These are phyloP conservation scores for Alternaria tenuissima DNA, from an alignment of 2,329 filamentous ascomycete genomes.

Conservation along the genomic window DNA sequence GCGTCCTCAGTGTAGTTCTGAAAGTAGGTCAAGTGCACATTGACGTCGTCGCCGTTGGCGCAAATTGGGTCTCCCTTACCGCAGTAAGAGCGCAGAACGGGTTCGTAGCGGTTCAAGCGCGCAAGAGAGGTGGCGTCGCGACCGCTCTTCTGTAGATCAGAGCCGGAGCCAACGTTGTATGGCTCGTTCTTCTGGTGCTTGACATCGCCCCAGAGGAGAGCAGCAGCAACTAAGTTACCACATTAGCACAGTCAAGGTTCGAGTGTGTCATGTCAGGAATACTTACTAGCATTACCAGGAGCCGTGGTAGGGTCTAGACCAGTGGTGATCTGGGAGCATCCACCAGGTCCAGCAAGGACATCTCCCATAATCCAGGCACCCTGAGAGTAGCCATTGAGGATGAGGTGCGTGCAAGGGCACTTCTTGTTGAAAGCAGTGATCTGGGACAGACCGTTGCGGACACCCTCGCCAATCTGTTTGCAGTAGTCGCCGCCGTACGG, in stretches of 20 bases:
- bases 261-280: slow-evolving; percentile 24
- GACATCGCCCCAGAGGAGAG: slow-evolving; percentile 37
- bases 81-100: slow-evolving; percentile 69
- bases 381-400: slow-evolving; percentile 67
- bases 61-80: slow-evolving; percentile 69
- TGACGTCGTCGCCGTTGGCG: slow-evolving; percentile 66
- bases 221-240: slow-evolving; percentile 34
- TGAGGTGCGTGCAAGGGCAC: slow-evolving; percentile 64
- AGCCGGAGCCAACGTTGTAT: slow-evolving; percentile 34
- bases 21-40: slow-evolving; percentile 68
- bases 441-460: slow-evolving; percentile 29
- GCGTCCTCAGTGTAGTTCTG: slow-evolving; percentile 32
- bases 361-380: slow-evolving; percentile 68
- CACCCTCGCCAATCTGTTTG: slow-evolving; percentile 29
- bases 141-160: slow-evolving; percentile 24
- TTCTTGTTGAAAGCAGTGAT: slow-evolving; percentile 64
- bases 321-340: slow-evolving; percentile 28
- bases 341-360: slow-evolving; percentile 60
- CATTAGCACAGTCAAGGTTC: slow-evolving; percentile 26
- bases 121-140: slow-evolving; percentile 24
- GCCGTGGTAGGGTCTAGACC: slow-evolving; percentile 29
- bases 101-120: slow-evolving; percentile 43
- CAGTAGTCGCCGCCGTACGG: slow-evolving; percentile 25
- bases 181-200: slow-evolving; percentile 30
- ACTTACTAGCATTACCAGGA: slow-evolving; percentile 37